These are phyloP conservation scores for Fraxinus pennsylvanica DNA, from an alignment of 257 asterid genomes.

Conservation along the genomic window DNA sequence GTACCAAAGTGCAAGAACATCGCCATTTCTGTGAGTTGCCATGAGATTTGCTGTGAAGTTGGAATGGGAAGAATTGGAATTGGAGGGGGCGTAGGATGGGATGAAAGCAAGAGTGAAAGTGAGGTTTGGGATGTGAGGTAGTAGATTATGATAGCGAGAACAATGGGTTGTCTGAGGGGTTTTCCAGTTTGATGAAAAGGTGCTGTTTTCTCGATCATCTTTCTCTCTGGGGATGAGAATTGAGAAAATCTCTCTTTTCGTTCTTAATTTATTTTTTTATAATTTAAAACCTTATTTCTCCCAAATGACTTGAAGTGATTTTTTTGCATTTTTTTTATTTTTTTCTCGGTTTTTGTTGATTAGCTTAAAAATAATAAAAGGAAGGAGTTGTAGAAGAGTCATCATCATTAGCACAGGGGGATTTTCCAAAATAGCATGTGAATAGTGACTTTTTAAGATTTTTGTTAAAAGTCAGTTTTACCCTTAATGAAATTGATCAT, in stretches of 20 bases:
- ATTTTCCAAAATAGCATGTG: too few relatives aligned
- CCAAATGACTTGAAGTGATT: background rate
- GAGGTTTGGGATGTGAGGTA: slow-evolving; percentile 24
- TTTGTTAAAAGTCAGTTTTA: too few relatives aligned
- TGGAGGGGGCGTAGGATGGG: slow-evolving; percentile 67
- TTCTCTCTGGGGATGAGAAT: background rate
- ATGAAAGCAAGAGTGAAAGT: slow-evolving; percentile 26
- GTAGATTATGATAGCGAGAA: slow-evolving; percentile 25
- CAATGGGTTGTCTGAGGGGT: slow-evolving; percentile 26
- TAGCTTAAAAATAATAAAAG: too few relatives aligned
- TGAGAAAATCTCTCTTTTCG: background rate
- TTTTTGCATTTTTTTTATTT: background rate
- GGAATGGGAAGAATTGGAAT: slow-evolving; percentile 87
- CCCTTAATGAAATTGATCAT: too few relatives aligned
- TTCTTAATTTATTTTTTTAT: too few relatives aligned
- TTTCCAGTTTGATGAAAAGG: slow-evolving; percentile 2
- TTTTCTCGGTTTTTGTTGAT: background rate
- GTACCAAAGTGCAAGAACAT: slow-evolving; percentile 86
- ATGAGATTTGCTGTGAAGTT: slow-evolving; percentile 66
- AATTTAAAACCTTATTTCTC: background rate
- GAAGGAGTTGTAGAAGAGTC: background rate
- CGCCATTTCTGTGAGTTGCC: slow-evolving; percentile 95
- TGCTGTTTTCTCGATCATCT: slow-evolving; percentile 21
- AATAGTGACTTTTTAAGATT: too few relatives aligned
- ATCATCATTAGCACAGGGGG: background rate